Evolutionary conservation across 78 protist species (phyloP), one percentile per base, ranked within the genome.

Genomic region (Polysphondylium violaceum): DNA sequence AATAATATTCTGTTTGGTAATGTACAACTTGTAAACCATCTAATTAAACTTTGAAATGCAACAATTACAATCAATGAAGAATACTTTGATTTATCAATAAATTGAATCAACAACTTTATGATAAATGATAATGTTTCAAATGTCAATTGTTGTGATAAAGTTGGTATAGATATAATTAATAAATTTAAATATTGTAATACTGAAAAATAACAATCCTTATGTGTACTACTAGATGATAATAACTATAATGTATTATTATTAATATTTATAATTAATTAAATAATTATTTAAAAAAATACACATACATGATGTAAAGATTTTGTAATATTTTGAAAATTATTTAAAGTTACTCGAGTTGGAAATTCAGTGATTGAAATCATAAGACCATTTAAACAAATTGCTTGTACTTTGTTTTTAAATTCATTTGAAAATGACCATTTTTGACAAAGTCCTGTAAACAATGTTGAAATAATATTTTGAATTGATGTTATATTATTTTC

Each of bases 371-470:
- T 19, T 31, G 64, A 83, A 11, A 55, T 33, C 59, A 74, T 55
- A n/a, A 83, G 43, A 1, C 91, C 91, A 44, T 83, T 83, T 41
- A 83, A 59, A 69, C 91, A 83, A 27, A 83, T 83, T 27, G 91
- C 36, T 56, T 83, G 77, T 41, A 83, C 59, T 58, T 27, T 83
- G 47, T 44, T 68, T 59, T 65, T 83, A 14, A 33, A 5, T n/a
- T 83, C 91, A 56, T 36, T 69, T 25, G 85, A 59, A 2, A 59
- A 31, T 58, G 91, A 83, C 91, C 91, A 83, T 44, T 83, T 83
- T 23, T 69, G 79, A 21, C 72, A 53, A 0, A 83, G n/a, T n/a
- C 91, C 67, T 21, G 47, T 68, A 9, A 74, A 68, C 11, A 58
- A 67, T 29, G 91, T 69, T 29, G 76, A 44, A 29, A 83, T 69